These are phyloP conservation scores for Apiospora marii DNA, from an alignment of 2,329 filamentous ascomycete genomes.

Conservation along the genomic window DNA sequence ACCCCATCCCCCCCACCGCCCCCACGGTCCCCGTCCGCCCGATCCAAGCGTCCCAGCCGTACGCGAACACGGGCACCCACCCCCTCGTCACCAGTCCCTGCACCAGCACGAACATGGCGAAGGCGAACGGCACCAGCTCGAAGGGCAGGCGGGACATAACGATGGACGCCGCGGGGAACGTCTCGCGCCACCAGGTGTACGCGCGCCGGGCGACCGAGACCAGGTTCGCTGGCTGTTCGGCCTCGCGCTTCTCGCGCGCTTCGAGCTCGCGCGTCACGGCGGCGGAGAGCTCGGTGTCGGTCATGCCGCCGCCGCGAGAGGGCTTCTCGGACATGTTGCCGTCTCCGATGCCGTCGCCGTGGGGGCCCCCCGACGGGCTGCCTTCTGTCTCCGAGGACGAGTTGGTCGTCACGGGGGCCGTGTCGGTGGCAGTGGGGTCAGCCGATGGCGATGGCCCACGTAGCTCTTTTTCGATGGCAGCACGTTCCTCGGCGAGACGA, in stretches of 20 bases:
- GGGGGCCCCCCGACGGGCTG: no score
- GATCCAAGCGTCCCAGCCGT: slow-evolving; percentile 79
- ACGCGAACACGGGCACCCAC: slow-evolving; percentile 76
- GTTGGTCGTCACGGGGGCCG: neutral
- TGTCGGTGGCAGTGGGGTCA: neutral
- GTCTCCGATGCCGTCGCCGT: neutral
- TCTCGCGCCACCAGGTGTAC: slow-evolving; percentile 69
- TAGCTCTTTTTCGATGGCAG: neutral
- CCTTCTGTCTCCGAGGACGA: neutral
- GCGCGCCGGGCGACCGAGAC: slow-evolving; percentile 54
- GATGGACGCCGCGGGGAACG: slow-evolving; percentile 73
- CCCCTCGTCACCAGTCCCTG: slow-evolving; percentile 77
- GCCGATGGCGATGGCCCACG: neutral
- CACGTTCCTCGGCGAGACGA: slow-evolving; percentile 53
- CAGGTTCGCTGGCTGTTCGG: slow-evolving; percentile 52
- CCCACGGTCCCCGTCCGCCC: slow-evolving; percentile 73
- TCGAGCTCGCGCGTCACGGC: slow-evolving; percentile 13
- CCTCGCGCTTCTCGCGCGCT: neutral
- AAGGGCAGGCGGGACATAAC: slow-evolving; percentile 73
- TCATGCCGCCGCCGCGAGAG: neutral
- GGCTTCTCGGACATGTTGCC: neutral
- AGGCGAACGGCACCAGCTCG: slow-evolving; percentile 73
- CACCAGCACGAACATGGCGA: slow-evolving; percentile 78
- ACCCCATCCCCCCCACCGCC: slow-evolving; percentile 75
- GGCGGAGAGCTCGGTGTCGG: neutral